Evolutionary conservation across 148 eudicot genomes (phyloP), one percentile per base, ranked within the genome.

Genomic region (Dysphania ambrosioides): DNA sequence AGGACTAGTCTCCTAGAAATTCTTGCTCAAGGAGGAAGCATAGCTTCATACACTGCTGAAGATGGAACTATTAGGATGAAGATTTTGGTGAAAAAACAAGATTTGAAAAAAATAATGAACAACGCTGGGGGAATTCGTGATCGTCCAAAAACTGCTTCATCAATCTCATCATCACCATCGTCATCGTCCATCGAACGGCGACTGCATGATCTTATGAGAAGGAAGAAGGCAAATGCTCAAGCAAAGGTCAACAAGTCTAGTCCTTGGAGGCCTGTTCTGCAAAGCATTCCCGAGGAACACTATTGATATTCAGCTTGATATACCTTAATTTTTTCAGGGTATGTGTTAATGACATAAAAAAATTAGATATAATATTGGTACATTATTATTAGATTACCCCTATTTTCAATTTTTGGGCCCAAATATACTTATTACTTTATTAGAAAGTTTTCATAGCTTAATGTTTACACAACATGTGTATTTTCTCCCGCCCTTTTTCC

Each of bases 191-290:
- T 79, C 7, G 82, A 88, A 56, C 84, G 84, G 21, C 80, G 89
- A 59, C 51, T 90, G 75, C 63, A 68, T 36, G 72, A 75, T 79
- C 68, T 82, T 1, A 80, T 86, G 89, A 73, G 77, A 76, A 81
- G 72, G 64, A 83, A 81, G 80, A 80, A 79, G 80, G 81, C 68
- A n/a, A 77, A 44, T 30, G 60, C 35, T 32, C 57, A 53, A 42
- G 47, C 32, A 68, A 69, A 47, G 61, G 2, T 44, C 24, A 70
- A 55, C 29, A 13, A 64, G 57, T 74, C 78, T 59, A 12, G 75
- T 56, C 24, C 80, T 49, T 88, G 96, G 96, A 87, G 73, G 49
- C 96, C 96, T 66, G 84, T 68, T 12, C 96, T 91, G 63, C 89
- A 85, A 44, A 91, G 89, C 81, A 91, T 91, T 68, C 96, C 92